phyloP scores from a whole-genome alignment of 768 basidiomycete genomes.

The Termitomyces sp. region DNA sequence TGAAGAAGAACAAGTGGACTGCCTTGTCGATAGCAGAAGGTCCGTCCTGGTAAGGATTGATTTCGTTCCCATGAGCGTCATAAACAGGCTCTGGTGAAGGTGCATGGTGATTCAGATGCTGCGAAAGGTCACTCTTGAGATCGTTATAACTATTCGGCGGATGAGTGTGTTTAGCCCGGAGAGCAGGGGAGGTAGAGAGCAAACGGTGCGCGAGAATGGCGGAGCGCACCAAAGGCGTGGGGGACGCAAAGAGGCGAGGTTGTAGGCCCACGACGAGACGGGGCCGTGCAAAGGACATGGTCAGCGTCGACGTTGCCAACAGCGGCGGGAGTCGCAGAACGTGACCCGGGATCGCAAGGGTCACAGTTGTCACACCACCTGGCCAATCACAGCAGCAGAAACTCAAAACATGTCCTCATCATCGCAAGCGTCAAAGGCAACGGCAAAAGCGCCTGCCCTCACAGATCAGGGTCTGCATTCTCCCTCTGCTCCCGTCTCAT shows the following conservation, averaged over 20 bases:
- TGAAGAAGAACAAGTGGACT: conserved; percentile 96
- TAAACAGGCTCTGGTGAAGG: conserved; percentile 19
- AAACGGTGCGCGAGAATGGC: conserved; percentile 46
- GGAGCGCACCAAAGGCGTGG: conserved; percentile 26
- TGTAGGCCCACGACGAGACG: conserved; percentile 50
- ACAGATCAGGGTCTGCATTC: conserved; percentile 67
- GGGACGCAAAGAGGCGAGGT: conserved; percentile 36
- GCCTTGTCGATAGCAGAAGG: conserved; percentile 95
- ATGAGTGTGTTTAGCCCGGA: conserved; percentile 33
- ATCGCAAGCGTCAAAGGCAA: conserved; percentile 46
- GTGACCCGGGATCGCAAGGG: conserved; percentile 30
- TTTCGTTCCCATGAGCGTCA: conserved; percentile 46
- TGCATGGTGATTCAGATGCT: conserved; percentile 23
- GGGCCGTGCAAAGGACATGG: conserved; percentile 57
- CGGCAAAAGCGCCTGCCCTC: conserved; percentile 52
- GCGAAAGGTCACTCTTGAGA: conserved; percentile 34
- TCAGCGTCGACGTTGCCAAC: conserved; percentile 37
- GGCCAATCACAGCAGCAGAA: conserved; percentile 45
- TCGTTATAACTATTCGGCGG: conserved; percentile 25
- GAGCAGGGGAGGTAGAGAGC: conserved; percentile 40
- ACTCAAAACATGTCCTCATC: conserved; percentile 45
- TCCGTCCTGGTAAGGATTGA: conserved; percentile 71
- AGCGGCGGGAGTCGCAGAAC: conserved; percentile 22
- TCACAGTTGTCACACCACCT: conserved; percentile 27
- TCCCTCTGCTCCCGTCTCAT: not conserved